Evolutionary conservation across 1,284 basidiomycete genomes (phyloP).

Genomic region (Rhodotorula sp.): DNA sequence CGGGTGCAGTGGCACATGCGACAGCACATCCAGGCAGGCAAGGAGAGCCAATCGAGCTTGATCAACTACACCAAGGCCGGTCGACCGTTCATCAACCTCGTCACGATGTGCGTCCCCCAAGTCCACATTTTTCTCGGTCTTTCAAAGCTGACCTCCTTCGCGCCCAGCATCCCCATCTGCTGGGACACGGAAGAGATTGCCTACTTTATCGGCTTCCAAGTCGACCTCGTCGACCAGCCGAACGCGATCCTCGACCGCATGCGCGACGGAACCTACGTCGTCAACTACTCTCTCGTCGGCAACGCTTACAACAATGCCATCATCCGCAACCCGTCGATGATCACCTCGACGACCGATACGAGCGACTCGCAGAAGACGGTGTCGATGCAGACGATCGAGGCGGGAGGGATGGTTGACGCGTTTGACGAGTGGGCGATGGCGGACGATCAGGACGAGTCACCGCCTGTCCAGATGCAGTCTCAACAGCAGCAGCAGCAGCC

Average conservation of each 20-base stretch:
- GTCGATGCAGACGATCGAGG: constrained; percentile 24
- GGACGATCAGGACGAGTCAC: background rate
- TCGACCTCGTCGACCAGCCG: constrained; percentile 80
- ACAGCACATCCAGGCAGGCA: constrained; percentile 65
- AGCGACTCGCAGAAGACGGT: constrained; percentile 20
- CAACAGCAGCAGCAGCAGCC: background rate
- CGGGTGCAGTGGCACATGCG: constrained; percentile 57
- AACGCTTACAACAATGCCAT: constrained; percentile 23
- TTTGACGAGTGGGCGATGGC: constrained; percentile 18
- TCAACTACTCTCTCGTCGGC: constrained; percentile 43
- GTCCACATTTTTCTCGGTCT: background rate
- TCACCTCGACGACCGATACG: background rate
- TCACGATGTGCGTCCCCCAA: constrained; percentile 45
- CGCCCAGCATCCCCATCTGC: constrained; percentile 67
- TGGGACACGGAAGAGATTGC: constrained; percentile 63
- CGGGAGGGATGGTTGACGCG: background rate
- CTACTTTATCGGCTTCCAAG: constrained; percentile 82
- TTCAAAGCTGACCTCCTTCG: background rate
- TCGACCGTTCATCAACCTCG: constrained; percentile 63
- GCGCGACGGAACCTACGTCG: constrained; percentile 42
- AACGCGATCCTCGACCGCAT: constrained; percentile 75
- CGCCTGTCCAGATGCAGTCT: background rate
- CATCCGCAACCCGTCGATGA: constrained; percentile 4
- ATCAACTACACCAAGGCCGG: constrained; percentile 87
- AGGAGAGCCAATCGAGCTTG: constrained; percentile 82